phyloP scores from a whole-genome alignment of 768 basidiomycete genomes.

The Lyophyllum atratum region DNA sequence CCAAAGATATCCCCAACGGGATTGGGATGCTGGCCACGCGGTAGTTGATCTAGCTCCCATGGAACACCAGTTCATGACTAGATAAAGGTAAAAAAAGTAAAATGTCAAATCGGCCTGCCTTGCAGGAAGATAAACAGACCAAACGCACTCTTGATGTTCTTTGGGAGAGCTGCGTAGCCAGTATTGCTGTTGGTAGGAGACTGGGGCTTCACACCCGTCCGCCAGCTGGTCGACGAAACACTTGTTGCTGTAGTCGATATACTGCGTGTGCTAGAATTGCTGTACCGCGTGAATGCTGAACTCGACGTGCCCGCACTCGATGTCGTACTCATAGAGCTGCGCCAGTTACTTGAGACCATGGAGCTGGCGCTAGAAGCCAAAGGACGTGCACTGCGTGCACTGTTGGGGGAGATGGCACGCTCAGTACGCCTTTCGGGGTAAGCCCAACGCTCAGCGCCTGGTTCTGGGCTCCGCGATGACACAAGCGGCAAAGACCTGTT shows the following conservation, averaged over 20 bases:
- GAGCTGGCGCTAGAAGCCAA: conserved; percentile 63
- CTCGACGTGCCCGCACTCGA: conserved; percentile 70
- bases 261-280: conserved; percentile 71
- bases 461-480: conserved; percentile 28
- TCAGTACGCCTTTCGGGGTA: conserved; percentile 33
- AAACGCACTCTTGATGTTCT: conserved; percentile 82
- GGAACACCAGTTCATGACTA: conserved; percentile 81
- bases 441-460: conserved; percentile 33
- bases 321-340: conserved; percentile 71
- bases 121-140: not conserved
- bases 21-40: conserved; percentile 63
- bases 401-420: conserved; percentile 62
- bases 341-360: conserved; percentile 72
- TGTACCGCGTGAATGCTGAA: conserved; percentile 78
- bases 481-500: conserved; percentile 15
- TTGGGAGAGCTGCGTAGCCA: conserved; percentile 43
- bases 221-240: conserved; percentile 75
- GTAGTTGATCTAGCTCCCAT: conserved; percentile 71
- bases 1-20: conserved; percentile 67
- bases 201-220: conserved; percentile 47
- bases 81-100: conserved; percentile 12
- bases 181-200: conserved; percentile 27
- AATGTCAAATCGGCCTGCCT: not conserved
- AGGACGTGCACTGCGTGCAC: conserved; percentile 53
- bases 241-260: conserved; percentile 83